A percentile compares a stretch with the other conserved stretches of the same genome.
These are phyloP conservation scores for Leccinum aurantiacum DNA, from an alignment of 768 basidiomycete genomes.

Conservation along the genomic window DNA sequence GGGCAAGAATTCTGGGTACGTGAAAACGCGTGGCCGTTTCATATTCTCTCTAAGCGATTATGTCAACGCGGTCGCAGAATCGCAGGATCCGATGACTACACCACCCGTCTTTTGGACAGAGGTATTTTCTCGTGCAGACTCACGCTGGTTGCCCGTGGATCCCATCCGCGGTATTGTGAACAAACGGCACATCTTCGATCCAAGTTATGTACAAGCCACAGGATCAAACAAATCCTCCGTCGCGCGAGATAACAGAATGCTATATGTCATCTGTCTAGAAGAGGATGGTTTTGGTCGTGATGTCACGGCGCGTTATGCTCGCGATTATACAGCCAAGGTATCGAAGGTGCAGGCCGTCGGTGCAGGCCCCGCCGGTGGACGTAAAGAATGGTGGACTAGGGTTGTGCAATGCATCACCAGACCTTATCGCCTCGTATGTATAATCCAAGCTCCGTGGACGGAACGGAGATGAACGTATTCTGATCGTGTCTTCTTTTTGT, in stretches of 20 bases:
- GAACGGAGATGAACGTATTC: conserved; percentile 21
- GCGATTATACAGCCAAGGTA: conserved; percentile 75
- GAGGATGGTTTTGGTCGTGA: conserved; percentile 93
- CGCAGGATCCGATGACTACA: conserved; percentile 53
- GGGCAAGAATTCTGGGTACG: conserved; percentile 22
- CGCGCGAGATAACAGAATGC: conserved; percentile 74
- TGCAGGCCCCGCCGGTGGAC: conserved; percentile 47
- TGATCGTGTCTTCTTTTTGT: conserved; percentile 6
- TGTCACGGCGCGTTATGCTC: conserved; percentile 87
- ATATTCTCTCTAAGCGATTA: conserved; percentile 22
- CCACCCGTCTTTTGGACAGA: conserved; percentile 97
- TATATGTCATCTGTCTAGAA: conserved; percentile 92
- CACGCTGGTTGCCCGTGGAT: conserved; percentile 91
- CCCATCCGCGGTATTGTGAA: conserved; percentile 80
- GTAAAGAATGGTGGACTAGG: conserved; percentile 83
- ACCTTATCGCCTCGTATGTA: conserved; percentile 78
- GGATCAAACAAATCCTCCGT: conserved; percentile 14
- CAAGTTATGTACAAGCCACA: conserved; percentile 39
- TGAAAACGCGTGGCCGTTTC: conserved; percentile 7
- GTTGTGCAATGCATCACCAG: conserved; percentile 63
- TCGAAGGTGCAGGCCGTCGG: conserved; percentile 73
- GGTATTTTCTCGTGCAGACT: conserved; percentile 90
- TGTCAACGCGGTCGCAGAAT: conserved; percentile 26
- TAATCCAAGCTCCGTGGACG: conserved; percentile 15
- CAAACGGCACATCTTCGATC: conserved; percentile 79